These are phyloP conservation scores for Phytophthora kernoviae DNA, from an alignment of 352 stramenopile genomes.

Conservation along the genomic window DNA sequence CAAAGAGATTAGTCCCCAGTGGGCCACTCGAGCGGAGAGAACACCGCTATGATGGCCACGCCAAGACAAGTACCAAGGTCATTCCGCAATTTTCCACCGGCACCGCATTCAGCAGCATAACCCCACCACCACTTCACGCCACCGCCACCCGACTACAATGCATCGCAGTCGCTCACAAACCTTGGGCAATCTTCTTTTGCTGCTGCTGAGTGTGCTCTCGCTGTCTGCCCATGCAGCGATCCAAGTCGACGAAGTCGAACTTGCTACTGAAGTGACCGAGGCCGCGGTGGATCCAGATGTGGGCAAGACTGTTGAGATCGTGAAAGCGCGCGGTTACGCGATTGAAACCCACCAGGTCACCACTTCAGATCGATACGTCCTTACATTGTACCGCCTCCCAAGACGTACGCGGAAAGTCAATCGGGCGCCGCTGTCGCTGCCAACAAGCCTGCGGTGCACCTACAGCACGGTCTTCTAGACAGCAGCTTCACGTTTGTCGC, in stretches of 20 bases:
- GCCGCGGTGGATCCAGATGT: conserved; percentile 17
- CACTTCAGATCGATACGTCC: conserved; percentile 54
- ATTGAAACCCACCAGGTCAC: conserved; percentile 50
- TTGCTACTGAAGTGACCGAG: conserved; percentile 1
- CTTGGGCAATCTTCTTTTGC: not conserved
- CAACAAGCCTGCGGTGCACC: conserved; percentile 56
- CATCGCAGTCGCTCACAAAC: not conserved
- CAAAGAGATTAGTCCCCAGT: no score
- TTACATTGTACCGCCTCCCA: conserved; percentile 61
- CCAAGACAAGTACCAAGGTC: no score
- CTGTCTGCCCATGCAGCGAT: not conserved
- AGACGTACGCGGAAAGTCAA: conserved; percentile 48
- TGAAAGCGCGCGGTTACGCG: conserved; percentile 47
- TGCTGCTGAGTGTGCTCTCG: not conserved
- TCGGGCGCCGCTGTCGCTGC: conserved; percentile 10
- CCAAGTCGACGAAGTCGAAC: conserved; percentile 1
- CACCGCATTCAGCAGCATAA: not conserved
- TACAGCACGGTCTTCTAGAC: conserved; percentile 61
- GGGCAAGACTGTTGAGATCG: conserved; percentile 29
- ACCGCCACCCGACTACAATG: no score
- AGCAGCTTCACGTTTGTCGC: conserved; percentile 62
- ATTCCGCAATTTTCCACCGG: not conserved
- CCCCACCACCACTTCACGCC: not conserved
- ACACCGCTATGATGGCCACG: no score
- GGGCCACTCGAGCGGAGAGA: no score